Evolutionary conservation across 768 basidiomycete species (phyloP).

Genomic region (Psilocybe cubensis): DNA sequence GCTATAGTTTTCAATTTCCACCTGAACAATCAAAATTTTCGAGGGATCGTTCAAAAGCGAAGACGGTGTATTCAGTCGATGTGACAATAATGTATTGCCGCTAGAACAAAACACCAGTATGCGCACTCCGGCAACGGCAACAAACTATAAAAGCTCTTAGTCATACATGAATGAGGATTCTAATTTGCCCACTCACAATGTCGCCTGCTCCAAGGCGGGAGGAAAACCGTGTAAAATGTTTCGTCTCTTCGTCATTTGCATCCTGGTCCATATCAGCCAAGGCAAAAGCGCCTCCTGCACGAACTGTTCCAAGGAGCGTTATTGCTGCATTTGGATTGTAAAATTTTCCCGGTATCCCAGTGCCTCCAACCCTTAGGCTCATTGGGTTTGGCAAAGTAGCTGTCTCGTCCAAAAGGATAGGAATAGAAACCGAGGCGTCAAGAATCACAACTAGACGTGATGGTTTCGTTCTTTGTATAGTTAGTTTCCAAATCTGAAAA

Average conservation of each 20-base stretch:
- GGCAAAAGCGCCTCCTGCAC: slow-evolving; percentile 53
- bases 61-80: slow-evolving; percentile 54
- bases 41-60: slow-evolving; percentile 44
- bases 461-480: slow-evolving; percentile 24
- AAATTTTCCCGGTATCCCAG: slow-evolving; percentile 62
- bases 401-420: slow-evolving; percentile 48
- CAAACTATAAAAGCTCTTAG: slow-evolving; percentile 45
- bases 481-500: background rate
- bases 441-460: slow-evolving; percentile 51
- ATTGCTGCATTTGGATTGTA: slow-evolving; percentile 51
- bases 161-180: background rate
- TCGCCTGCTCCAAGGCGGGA: slow-evolving; percentile 54
- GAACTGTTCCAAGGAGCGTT: slow-evolving; percentile 55
- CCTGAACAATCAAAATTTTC: slow-evolving; percentile 55
- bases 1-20: slow-evolving; percentile 61
- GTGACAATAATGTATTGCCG: slow-evolving; percentile 44
- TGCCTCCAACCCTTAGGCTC: slow-evolving; percentile 43
- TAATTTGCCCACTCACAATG: slow-evolving; percentile 44
- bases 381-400: slow-evolving; percentile 29
- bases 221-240: slow-evolving; percentile 51
- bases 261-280: slow-evolving; percentile 42
- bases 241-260: slow-evolving; percentile 45
- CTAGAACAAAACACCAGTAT: slow-evolving; percentile 66
- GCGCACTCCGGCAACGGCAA: slow-evolving; percentile 52
- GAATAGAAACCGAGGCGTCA: slow-evolving; percentile 52